These are phyloP conservation scores for Penicillium salamii DNA, from an alignment of 495 filamentous ascomycete species.

Conservation along the genomic window DNA sequence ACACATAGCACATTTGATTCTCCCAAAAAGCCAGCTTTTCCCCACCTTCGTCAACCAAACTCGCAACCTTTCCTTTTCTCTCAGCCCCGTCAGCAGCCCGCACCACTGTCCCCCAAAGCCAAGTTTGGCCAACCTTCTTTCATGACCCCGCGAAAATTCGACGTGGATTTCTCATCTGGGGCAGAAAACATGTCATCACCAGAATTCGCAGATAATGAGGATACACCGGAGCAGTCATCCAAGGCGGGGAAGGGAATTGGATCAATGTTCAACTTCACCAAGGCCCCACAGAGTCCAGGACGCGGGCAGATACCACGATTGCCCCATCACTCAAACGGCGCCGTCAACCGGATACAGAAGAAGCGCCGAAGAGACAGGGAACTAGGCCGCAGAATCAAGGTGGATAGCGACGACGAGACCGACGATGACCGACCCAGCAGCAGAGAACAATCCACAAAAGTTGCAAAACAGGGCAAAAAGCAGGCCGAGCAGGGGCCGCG, in stretches of 20 bases:
- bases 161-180: slow-evolving; percentile 71
- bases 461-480: slow-evolving; percentile 11
- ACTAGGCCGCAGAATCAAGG: slow-evolving; percentile 39
- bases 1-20: slow-evolving; percentile 51
- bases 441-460: slow-evolving; percentile 26
- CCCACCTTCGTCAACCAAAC: slow-evolving; percentile 47
- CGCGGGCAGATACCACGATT: slow-evolving; percentile 55
- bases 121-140: slow-evolving; percentile 69
- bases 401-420: slow-evolving; percentile 57
- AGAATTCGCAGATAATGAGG: slow-evolving; percentile 65
- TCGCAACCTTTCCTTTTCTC: slow-evolving; percentile 47
- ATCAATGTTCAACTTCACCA: slow-evolving; percentile 40
- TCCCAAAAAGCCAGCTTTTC: slow-evolving; percentile 45
- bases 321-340: slow-evolving; percentile 50
- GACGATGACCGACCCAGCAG: slow-evolving; percentile 47
- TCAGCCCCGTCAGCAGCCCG: slow-evolving; percentile 27
- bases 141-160: slow-evolving; percentile 73
- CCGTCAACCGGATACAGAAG: slow-evolving; percentile 54
- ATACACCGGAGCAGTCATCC: slow-evolving; percentile 59
- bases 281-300: slow-evolving; percentile 46
- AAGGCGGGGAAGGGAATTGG: slow-evolving; percentile 43
- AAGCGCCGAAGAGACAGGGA: slow-evolving; percentile 47
- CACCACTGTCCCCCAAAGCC: slow-evolving; percentile 27
- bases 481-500: slow-evolving; percentile 12
- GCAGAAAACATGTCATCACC: slow-evolving; percentile 79